Percentiles rank a stretch among this genome's conserved stretches.
Conservation (phyloP, 129 eudicot species). For the Arctium minus region DNA sequence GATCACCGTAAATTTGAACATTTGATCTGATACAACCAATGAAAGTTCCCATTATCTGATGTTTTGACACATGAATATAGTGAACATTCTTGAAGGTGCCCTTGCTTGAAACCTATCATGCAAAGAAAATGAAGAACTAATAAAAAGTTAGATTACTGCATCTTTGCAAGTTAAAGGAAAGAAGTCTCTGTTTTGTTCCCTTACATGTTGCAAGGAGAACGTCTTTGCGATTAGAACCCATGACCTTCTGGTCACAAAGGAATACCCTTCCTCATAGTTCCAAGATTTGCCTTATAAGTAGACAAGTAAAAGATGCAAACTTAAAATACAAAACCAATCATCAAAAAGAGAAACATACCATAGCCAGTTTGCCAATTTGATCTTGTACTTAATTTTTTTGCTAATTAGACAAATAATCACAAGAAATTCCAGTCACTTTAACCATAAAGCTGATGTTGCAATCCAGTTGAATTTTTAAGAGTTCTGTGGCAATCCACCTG, state of each 20-base stretch:
- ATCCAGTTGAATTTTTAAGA: no score
- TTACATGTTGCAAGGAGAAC: not conserved
- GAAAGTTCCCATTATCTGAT: constrained; percentile 12
- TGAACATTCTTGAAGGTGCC: constrained; percentile 7
- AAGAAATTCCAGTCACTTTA: not conserved
- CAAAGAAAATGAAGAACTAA: constrained; percentile 3
- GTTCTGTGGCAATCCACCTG: not conserved
- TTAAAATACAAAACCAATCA: not conserved
- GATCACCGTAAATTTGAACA: constrained; percentile 13
- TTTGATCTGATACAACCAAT: constrained; percentile 17
- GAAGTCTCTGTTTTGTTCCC: not conserved
- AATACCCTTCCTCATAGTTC: not conserved
- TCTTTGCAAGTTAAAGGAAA: not conserved
- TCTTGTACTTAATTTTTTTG: not conserved
- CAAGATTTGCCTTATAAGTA: not conserved
- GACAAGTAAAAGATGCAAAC: not conserved
- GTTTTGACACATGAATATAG: constrained; percentile 8
- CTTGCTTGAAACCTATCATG: constrained; percentile 29
- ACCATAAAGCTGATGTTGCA: not conserved
- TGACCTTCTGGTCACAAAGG: not conserved
- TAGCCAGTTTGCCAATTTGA: not conserved
- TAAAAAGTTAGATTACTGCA: not conserved
- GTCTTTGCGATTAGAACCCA: not conserved
- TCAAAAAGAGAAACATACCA: not conserved
- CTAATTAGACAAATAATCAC: not conserved